phyloP scores from a whole-genome alignment of 2,329 filamentous ascomycete species.

The Fusarium verticillioides region DNA sequence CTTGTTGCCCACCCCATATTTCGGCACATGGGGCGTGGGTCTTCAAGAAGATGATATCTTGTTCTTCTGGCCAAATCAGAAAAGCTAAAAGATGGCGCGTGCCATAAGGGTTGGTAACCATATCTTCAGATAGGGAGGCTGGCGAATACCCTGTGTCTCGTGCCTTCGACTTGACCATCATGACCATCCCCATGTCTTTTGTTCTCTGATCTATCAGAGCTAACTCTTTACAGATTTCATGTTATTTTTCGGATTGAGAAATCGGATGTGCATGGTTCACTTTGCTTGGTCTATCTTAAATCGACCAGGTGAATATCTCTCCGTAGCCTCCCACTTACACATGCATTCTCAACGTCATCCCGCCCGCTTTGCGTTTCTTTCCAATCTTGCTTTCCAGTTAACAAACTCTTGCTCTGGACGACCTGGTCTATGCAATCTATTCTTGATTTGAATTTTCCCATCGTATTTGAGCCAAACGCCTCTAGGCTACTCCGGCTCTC shows the following conservation, averaged over 20 bases:
- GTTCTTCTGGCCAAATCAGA: conserved; percentile 9
- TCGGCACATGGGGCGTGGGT: conserved; percentile 4
- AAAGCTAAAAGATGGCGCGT: conserved; percentile 1
- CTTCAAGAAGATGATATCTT: not conserved
- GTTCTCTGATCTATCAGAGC: not conserved
- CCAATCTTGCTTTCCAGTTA: not conserved
- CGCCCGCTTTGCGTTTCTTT: not conserved
- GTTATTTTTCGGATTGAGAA: not conserved
- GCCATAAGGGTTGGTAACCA: conserved; percentile 1
- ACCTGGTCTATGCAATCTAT: not conserved
- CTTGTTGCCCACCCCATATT: not conserved
- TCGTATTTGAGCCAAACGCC: not conserved
- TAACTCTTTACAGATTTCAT: not conserved
- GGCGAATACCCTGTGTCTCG: conserved; percentile 2
- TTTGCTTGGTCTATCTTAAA: not conserved
- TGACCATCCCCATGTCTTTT: not conserved
- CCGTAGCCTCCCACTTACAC: conserved; percentile 11
- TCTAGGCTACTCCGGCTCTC: conserved; percentile 2
- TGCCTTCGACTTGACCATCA: not conserved
- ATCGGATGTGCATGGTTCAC: not conserved
- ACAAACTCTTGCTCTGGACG: not conserved
- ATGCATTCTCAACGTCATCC: not conserved
- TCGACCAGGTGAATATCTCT: not conserved
- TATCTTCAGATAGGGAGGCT: not conserved
- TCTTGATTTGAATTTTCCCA: not conserved